A percentile compares a stretch with the other conserved stretches of the same genome.
Evolutionary conservation across 805 yeast genomes (phyloP).

Genomic region (Cyberlindnera xishuangbannaensis): DNA sequence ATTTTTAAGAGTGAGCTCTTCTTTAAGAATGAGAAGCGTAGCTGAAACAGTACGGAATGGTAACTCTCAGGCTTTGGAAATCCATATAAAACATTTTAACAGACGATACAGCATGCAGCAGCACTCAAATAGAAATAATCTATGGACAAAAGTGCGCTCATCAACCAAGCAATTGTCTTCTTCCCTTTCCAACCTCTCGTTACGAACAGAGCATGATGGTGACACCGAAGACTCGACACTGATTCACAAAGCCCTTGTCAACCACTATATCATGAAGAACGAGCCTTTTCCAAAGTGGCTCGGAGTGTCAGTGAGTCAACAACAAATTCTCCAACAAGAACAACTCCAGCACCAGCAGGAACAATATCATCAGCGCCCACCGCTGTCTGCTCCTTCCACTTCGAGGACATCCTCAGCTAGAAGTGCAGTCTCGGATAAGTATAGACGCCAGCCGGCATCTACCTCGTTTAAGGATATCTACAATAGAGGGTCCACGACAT

Average conservation of each 20-base stretch:
- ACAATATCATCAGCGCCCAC: slow-evolving; percentile 3
- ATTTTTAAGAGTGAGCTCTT: too few relatives aligned
- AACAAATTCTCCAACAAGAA: slow-evolving; percentile 10
- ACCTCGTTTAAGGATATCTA: slow-evolving; percentile 18
- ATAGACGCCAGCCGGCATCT: slow-evolving; percentile 14
- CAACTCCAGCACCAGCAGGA: slow-evolving; percentile 6
- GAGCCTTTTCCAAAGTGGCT: slow-evolving; percentile 24
- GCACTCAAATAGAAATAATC: slow-evolving; percentile 1
- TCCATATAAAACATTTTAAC: too few relatives aligned
- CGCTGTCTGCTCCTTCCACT: slow-evolving; percentile 1
- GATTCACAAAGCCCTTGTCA: slow-evolving; percentile 24
- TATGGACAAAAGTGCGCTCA: slow-evolving; percentile 24
- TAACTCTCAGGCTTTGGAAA: too few relatives aligned
- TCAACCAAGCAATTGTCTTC: slow-evolving; percentile 22
- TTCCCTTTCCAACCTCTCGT: slow-evolving; percentile 19
- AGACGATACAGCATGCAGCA: too few relatives aligned
- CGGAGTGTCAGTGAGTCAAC: slow-evolving; percentile 16
- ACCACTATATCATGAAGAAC: slow-evolving; percentile 10
- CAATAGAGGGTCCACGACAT: slow-evolving; percentile 3
- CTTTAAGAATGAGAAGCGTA: too few relatives aligned
- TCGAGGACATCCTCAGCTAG: background rate
- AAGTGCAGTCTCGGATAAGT: slow-evolving; percentile 4
- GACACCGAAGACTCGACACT: slow-evolving; percentile 21
- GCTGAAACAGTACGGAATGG: too few relatives aligned
- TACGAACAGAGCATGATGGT: slow-evolving; percentile 25